phyloP scores from a whole-genome alignment of 331 rosid species.

The Saraca asoca region DNA sequence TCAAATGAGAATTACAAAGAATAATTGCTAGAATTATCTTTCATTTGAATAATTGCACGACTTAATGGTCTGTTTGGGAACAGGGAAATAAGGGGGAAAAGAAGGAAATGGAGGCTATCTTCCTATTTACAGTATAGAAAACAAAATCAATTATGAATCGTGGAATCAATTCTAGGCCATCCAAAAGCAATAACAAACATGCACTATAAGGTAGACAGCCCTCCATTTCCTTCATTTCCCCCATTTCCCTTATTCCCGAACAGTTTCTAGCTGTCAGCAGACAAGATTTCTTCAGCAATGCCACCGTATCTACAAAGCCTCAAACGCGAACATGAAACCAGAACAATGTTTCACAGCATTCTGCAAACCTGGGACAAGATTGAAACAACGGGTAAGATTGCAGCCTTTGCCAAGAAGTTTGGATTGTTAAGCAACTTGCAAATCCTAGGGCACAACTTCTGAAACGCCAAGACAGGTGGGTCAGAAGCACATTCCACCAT shows the following conservation, averaged over 20 bases:
- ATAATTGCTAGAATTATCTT: slow-evolving; percentile 1
- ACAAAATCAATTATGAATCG: too few species aligned
- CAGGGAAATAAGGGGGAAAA: too few species aligned
- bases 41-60: neutral
- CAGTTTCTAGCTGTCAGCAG: neutral
- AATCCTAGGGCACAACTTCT: slow-evolving; percentile 94
- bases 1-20: neutral
- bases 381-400: slow-evolving; percentile 79
- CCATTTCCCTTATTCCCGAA: too few species aligned
- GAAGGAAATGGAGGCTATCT: too few species aligned
- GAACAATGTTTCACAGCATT: neutral
- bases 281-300: neutral
- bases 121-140: too few species aligned
- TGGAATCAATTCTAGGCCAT: too few species aligned
- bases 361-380: slow-evolving; percentile 79
- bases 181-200: too few species aligned
- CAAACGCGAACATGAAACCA: neutral
- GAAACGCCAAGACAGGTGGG: slow-evolving; percentile 65
- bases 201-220: neutral
- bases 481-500: slow-evolving; percentile 73
- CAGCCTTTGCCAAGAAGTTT: slow-evolving; percentile 75
- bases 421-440: slow-evolving; percentile 79
- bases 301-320: neutral
- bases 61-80: too few species aligned
- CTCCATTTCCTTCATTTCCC: neutral